These are phyloP conservation scores for Kwoniella shivajii DNA, from an alignment of 1,284 basidiomycete species.

Conservation along the genomic window DNA sequence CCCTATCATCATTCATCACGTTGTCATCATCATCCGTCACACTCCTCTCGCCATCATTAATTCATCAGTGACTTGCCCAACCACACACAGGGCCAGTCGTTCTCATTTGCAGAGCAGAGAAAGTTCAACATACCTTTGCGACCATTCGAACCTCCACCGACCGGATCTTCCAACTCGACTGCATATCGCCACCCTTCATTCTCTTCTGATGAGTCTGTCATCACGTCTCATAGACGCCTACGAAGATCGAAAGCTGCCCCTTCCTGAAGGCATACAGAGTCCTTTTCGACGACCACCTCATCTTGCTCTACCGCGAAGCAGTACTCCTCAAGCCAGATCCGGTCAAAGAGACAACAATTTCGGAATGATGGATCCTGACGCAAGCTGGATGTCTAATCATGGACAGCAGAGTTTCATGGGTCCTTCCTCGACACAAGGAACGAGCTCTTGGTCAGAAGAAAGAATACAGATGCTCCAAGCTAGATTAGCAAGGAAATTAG, in stretches of 20 bases:
- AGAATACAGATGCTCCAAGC: conserved; percentile 75
- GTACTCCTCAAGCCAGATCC: conserved; percentile 6
- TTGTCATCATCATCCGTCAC: not conserved
- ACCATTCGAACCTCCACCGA: not conserved
- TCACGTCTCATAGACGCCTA: conserved; percentile 27
- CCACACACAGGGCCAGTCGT: too few relatives aligned
- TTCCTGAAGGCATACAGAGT: not conserved
- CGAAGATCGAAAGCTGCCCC: conserved; percentile 24
- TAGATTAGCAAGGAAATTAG: conserved; percentile 82
- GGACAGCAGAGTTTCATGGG: conserved; percentile 11
- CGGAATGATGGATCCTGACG: conserved; percentile 13
- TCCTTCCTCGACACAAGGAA: conserved; percentile 10
- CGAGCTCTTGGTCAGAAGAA: conserved; percentile 56
- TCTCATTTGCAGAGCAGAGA: not conserved
- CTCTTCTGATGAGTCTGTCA: conserved; percentile 9
- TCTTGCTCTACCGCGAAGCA: conserved; percentile 11
- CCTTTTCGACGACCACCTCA: conserved; percentile 16
- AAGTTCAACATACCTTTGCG: not conserved
- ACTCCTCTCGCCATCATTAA: not conserved
- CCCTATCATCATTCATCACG: not conserved
- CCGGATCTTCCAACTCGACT: not conserved
- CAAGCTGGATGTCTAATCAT: conserved; percentile 24
- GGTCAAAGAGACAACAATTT: not conserved
- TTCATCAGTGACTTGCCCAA: not conserved
- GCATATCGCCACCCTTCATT: not conserved